Evolutionary conservation across 73 alveolate genomes (phyloP).

Genomic region (Paramecium bursaria): DNA sequence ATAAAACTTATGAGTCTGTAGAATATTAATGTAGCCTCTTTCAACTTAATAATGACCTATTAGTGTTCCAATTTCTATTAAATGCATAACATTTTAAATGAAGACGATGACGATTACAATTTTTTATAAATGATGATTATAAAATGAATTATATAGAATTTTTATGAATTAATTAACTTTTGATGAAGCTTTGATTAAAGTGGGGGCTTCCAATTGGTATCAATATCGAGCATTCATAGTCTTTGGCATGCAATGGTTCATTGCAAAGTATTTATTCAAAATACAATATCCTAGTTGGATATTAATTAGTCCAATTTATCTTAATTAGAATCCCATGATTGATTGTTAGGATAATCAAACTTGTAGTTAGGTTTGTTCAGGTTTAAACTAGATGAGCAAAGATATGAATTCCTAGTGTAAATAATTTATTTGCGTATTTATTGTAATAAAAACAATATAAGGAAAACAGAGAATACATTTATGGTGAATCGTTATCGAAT

Average conservation of each 20-base stretch:
- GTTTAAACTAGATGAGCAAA: conserved; percentile 10
- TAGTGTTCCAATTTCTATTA: no score
- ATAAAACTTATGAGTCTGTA: no score
- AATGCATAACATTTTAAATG: no score
- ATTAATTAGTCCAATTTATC: conserved; percentile 28
- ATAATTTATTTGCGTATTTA: conserved; percentile 39
- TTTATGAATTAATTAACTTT: no score
- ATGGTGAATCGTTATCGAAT: conserved; percentile 12
- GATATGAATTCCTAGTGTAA: no score
- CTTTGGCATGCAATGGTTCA: conserved; percentile 62
- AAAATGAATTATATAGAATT: no score
- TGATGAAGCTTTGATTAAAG: conserved; percentile 59
- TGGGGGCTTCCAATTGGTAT: conserved; percentile 40
- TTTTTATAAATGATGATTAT: no score
- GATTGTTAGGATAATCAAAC: conserved; percentile 14
- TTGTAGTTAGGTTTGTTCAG: not conserved
- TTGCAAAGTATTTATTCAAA: not conserved
- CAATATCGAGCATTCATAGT: conserved; percentile 22
- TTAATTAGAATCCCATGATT: not conserved
- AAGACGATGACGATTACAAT: no score
- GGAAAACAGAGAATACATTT: not conserved
- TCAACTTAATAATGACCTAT: no score
- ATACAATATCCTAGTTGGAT: conserved; percentile 5
- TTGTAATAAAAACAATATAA: not conserved
- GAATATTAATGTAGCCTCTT: no score